A percentile compares a stretch with the other conserved stretches of the same genome.
Conservation (phyloP, 2,329 filamentous ascomycete species). For the Fusarium denticulatum region DNA sequence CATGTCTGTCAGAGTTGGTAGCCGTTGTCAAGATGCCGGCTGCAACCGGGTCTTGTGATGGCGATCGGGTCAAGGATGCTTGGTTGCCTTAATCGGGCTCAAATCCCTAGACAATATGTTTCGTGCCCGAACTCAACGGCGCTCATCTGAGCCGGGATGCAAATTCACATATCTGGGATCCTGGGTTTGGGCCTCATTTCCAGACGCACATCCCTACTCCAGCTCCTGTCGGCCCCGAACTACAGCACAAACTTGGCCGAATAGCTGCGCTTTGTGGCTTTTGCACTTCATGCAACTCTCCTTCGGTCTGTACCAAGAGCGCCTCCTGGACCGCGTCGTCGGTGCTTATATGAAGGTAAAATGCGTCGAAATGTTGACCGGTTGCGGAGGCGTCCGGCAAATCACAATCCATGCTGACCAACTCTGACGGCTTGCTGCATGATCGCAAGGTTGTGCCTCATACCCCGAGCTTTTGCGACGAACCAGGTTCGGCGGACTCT, state of each 20-base stretch:
- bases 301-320: slow-evolving; percentile 33
- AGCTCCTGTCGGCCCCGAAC: slow-evolving; percentile 6
- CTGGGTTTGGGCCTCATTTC: slow-evolving; percentile 31
- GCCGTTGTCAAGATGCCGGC: slow-evolving; percentile 28
- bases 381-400: slow-evolving; percentile 28
- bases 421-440: slow-evolving; percentile 32
- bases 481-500: neutral
- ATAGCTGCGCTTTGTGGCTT: slow-evolving; percentile 26
- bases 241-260: slow-evolving; percentile 18
- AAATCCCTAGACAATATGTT: neutral
- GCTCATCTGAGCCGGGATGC: slow-evolving; percentile 14
- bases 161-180: slow-evolving; percentile 3
- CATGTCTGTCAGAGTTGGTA: slow-evolving; percentile 24
- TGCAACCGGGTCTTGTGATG: slow-evolving; percentile 37
- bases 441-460: slow-evolving; percentile 34
- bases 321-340: slow-evolving; percentile 34
- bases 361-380: slow-evolving; percentile 35
- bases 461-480: slow-evolving; percentile 4
- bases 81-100: slow-evolving; percentile 34
- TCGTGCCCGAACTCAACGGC: slow-evolving; percentile 23
- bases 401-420: slow-evolving; percentile 29
- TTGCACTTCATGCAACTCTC: slow-evolving; percentile 30
- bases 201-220: slow-evolving; percentile 11
- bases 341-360: slow-evolving; percentile 25
- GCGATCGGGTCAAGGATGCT: slow-evolving; percentile 24